phyloP scores from a whole-genome alignment of 192 early-diverging fungal genomes.

The Polychytrium aggregatum region DNA sequence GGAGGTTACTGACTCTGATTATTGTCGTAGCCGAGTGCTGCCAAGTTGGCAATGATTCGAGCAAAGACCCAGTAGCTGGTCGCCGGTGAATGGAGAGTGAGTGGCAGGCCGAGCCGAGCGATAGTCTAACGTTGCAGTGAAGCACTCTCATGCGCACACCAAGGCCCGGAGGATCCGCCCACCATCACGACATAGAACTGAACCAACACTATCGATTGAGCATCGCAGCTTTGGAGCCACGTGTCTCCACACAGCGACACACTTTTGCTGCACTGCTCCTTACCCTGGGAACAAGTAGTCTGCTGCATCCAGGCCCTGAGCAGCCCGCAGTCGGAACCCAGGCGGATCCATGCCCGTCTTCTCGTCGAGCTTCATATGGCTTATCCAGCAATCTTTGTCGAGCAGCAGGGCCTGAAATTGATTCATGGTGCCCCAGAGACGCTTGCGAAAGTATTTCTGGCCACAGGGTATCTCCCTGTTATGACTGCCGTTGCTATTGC shows the following conservation, averaged over 20 bases:
- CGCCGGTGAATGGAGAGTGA: too few species aligned
- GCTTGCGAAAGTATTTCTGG: conserved; percentile 70
- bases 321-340: conserved; percentile 69
- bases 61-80: conserved; percentile 78
- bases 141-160: too few species aligned
- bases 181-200: too few species aligned
- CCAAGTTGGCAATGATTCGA: conserved; percentile 61
- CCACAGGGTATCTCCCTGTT: too few species aligned
- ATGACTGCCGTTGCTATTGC: too few species aligned
- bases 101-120: too few species aligned
- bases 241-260: too few species aligned
- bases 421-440: conserved; percentile 75
- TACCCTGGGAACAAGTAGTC: conserved; percentile 84
- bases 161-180: too few species aligned
- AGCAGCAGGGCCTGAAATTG: conserved; percentile 69
- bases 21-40: conserved; percentile 72
- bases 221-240: too few species aligned
- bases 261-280: too few species aligned
- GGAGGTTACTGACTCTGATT: conserved; percentile 40
- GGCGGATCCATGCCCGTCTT: conserved; percentile 72
- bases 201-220: too few species aligned
- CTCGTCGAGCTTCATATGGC: conserved; percentile 76
- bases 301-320: conserved; percentile 74
- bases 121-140: too few species aligned
- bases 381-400: conserved; percentile 81